Evolutionary conservation across 148 eudicot species (phyloP), one percentile per base, ranked within the genome.

Genomic region (Rhododendron kiyosumense): DNA sequence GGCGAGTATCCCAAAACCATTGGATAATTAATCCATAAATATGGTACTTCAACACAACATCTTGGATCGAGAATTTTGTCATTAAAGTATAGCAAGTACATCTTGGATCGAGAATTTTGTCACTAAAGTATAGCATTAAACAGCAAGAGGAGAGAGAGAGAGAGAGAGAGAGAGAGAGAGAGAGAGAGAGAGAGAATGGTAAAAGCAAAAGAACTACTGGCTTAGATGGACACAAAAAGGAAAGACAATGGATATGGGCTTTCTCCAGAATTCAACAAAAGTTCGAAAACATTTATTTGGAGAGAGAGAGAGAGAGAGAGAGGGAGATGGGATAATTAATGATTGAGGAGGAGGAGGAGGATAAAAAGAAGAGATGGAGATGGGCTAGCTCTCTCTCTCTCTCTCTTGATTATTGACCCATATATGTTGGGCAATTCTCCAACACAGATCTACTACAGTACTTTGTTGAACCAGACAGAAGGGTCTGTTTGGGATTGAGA

Each of bases 361-460:
- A 86, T 86, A 88, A 84, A 84, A 71, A 75, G 79, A 57, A 85
- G 84, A 85, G 85, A 82, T 30, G 76, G 86, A 57, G 85, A 81
- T 65, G 85, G 61, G 81, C 30, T 67, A 3, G n/a, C 26, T 20
- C 26, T 59, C 65, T 59, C n/a, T 59, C 65, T 59, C 65, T 59
- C 18, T 54, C 65, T 59, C 65, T 59, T 11, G 73, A 67, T 26
- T 82, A 22, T 51, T 78, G 54, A 77, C 81, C 82, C 81, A 43
- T 67, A 67, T 26, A 67, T 87, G 92, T 86, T 90, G 86, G 89
- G 84, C 87, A 87, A 90, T 88, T 87, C 88, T 83, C 89, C 89
- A 80, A 89, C 89, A 88, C 85, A 57, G 30, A 69, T 52, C 59
- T 77, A n/a, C 32, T n/a, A 36, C 48, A 77, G 54, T 87, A 71